Conservation (phyloP, 78 protist species). For the Dictyostelium purpureum region DNA sequence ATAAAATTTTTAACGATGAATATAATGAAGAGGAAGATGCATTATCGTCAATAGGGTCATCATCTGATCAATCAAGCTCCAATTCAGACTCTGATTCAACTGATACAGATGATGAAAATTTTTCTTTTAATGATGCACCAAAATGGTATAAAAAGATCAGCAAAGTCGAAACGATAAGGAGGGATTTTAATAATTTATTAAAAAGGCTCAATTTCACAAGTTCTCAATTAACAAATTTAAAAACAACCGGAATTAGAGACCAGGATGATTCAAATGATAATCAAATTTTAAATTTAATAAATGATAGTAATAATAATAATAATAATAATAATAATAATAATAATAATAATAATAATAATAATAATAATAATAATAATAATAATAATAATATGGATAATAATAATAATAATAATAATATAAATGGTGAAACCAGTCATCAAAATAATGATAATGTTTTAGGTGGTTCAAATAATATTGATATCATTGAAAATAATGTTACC, state of each 20-base stretch:
- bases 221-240: not conserved
- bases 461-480: not conserved
- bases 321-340: not conserved
- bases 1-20: not conserved
- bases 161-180: not conserved
- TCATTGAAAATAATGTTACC: too few relatives aligned
- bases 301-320: not conserved
- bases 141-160: not conserved
- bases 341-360: not conserved
- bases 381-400: not conserved
- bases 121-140: conserved; percentile 1
- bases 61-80: not conserved
- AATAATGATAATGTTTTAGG: not conserved
- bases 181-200: not conserved
- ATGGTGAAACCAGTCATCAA: not conserved
- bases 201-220: conserved; percentile 13
- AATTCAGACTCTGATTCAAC: not conserved
- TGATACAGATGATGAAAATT: not conserved
- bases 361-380: not conserved
- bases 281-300: not conserved
- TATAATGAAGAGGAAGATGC: not conserved
- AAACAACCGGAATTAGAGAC: not conserved
- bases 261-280: not conserved
- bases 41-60: not conserved
- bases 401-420: not conserved